Evolutionary conservation across 106 monocot genomes (phyloP).

Genomic region (Apostasia shenzhenica): DNA sequence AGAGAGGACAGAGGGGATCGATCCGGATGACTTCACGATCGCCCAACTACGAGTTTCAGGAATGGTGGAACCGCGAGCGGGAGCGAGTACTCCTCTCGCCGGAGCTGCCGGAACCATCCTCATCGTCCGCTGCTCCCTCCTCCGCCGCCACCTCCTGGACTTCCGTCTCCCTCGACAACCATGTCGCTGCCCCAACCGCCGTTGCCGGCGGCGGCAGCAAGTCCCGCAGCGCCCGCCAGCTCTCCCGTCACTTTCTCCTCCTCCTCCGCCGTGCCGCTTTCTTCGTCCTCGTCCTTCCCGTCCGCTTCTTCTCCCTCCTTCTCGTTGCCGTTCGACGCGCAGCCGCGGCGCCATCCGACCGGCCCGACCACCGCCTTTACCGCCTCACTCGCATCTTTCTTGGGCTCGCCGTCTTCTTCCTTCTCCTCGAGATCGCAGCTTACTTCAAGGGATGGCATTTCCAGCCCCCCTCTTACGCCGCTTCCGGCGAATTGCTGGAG

Average conservation of each 20-base stretch:
- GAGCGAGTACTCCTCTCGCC: constrained; percentile 19
- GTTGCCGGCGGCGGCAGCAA: constrained; percentile 19
- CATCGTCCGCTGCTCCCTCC: constrained; percentile 1
- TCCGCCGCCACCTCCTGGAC: constrained; percentile 7
- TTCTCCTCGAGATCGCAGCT: constrained; percentile 42
- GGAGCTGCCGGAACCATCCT: background rate
- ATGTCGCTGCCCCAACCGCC: background rate
- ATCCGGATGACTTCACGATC: constrained; percentile 6
- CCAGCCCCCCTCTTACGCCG: constrained; percentile 1
- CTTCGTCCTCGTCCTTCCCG: constrained; percentile 13
- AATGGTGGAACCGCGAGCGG: constrained; percentile 59
- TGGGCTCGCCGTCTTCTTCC: constrained; percentile 30
- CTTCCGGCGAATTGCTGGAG: constrained; percentile 3
- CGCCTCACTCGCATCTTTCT: constrained; percentile 42
- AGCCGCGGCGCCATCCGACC: constrained; percentile 8
- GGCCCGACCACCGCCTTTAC: constrained; percentile 34
- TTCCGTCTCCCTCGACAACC: constrained; percentile 4
- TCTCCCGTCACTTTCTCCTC: constrained; percentile 35
- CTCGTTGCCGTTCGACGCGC: constrained; percentile 26
- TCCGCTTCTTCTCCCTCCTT: constrained; percentile 14
- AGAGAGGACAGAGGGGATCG: background rate
- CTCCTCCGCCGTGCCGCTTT: constrained; percentile 20
- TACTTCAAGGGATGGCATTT: constrained; percentile 26
- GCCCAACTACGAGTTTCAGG: constrained; percentile 56
- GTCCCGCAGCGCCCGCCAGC: constrained; percentile 34